These are phyloP conservation scores for Zygoascus flipseniorum DNA, from an alignment of 805 yeast species.

Conservation along the genomic window DNA sequence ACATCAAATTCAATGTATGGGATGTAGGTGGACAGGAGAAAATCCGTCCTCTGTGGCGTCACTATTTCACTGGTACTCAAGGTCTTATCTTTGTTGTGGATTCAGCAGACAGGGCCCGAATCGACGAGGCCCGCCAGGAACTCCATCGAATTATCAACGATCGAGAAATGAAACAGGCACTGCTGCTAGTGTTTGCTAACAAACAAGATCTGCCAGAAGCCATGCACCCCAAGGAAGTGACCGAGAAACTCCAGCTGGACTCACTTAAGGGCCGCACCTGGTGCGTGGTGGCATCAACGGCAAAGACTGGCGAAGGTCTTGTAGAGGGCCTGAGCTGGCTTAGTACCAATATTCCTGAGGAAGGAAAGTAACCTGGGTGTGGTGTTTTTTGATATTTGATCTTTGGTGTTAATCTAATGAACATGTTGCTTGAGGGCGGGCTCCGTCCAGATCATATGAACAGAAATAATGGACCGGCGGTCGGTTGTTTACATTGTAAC, in stretches of 20 bases:
- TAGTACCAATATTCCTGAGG: constrained; percentile 45
- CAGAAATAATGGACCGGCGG: background rate
- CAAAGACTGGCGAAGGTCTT: constrained; percentile 82
- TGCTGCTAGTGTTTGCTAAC: constrained; percentile 78
- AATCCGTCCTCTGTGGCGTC: constrained; percentile 98
- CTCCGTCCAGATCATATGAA: background rate
- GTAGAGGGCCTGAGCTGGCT: constrained; percentile 86
- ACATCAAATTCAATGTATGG: constrained; percentile 93
- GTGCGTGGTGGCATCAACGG: constrained; percentile 89
- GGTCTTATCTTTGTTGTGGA: constrained; percentile 89
- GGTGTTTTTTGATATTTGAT: background rate
- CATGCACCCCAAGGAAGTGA: constrained; percentile 69
- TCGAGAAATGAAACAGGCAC: constrained; percentile 72
- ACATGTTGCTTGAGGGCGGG: background rate
- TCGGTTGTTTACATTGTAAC: background rate
- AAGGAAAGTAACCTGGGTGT: constrained; percentile 14
- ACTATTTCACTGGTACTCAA: constrained; percentile 87
- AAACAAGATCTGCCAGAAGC: constrained; percentile 73
- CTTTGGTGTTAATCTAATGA: background rate
- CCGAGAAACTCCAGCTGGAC: constrained; percentile 59
- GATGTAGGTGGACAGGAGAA: constrained; percentile 99
- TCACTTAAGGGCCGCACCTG: constrained; percentile 64
- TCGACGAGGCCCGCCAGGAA: constrained; percentile 72
- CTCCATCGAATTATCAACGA: constrained; percentile 71
- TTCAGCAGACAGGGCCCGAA: constrained; percentile 60